Base-by-base conservation (phyloP, 2,329 filamentous ascomycete species). In the Fusarium sp. region DNA sequence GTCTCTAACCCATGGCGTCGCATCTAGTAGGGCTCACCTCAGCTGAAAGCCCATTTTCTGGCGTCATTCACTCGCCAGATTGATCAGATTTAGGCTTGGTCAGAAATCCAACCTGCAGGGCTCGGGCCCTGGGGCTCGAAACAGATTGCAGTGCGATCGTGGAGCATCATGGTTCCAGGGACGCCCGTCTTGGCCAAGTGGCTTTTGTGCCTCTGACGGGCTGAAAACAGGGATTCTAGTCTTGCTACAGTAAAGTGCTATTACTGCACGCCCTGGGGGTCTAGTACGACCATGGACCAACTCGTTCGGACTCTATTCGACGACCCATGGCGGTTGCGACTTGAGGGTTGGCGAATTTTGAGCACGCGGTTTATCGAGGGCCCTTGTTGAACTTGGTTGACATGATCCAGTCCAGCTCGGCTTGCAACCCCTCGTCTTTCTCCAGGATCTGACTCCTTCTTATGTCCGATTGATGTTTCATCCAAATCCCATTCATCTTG, bases 21-120 rank as follows among this genome's bases (percentile, higher is more conserved):
- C 62, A 63, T 59, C 60, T 62, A 69, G 70, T 77, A 75, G 71
- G 75, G 76, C 76, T 78, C 76, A 79, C 75, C 75, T 79, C 77
- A 79, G 77, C 77, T 78, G 77, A 77, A 76, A 71, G 65, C 54
- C 54, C 54, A 56, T 47, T 50, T 56, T 69, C 69, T 72, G 69
- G 71, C 65, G 67, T 72, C 71, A 72, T 69, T 69, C 67, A 68
- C 56, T 73, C 69, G 43, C 61, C 63, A 72, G 62, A 55, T 47
- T 43, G 44, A 30, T 52, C 62, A 66, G 62, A 60, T 56, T 68
- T 59, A 47, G 62, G 65, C 63, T 62, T 65, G 68, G 56, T 61
- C 55, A 44, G 55, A 38, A 44, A 68, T 65, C 48, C 56, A 57
- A 60, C 63, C 55, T 73, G 60, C 67, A 67, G 57, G 60, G 39